phyloP scores from a whole-genome alignment of 495 filamentous ascomycete species.

The Filosporella fistucella region DNA sequence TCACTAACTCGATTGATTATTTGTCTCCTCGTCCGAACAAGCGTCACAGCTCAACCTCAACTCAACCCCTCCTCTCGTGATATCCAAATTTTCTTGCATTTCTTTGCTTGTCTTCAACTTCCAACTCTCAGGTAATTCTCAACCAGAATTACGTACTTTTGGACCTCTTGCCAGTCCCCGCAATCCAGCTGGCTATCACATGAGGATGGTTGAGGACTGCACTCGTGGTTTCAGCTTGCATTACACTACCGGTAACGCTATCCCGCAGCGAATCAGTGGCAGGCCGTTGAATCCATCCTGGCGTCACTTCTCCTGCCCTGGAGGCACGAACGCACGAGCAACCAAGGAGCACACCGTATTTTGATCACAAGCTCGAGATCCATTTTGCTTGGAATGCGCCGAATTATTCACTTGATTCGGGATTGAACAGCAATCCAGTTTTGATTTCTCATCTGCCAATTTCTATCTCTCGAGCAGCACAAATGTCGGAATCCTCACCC shows the following conservation, averaged over 20 bases:
- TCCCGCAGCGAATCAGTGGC: conserved; percentile 2
- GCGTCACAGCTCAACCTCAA: neutral
- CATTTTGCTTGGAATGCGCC: conserved; percentile 14
- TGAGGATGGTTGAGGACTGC: neutral
- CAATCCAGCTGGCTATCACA: neutral
- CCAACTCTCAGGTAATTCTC: no score
- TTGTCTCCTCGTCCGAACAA: neutral
- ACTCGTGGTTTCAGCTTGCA: conserved; percentile 9
- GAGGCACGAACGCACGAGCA: conserved; percentile 7
- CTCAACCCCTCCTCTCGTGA: conserved; percentile 1
- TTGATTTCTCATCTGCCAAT: conserved; percentile 6
- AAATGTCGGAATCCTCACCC: conserved; percentile 17
- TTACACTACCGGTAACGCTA: neutral
- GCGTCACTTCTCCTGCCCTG: conserved; percentile 9
- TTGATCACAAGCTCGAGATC: conserved; percentile 20
- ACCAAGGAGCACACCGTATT: conserved; percentile 15
- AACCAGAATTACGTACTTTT: conserved; percentile 2
- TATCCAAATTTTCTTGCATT: neutral
- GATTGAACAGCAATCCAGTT: neutral
- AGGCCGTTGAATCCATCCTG: conserved; percentile 4
- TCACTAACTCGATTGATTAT: neutral
- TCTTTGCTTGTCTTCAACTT: no score
- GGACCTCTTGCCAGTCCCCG: conserved; percentile 12
- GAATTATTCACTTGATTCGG: conserved; percentile 17
- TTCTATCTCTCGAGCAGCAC: neutral